Evolutionary conservation across 495 filamentous ascomycete genomes (phyloP), one percentile per base, ranked within the genome.

Genomic region (Bacidia rubella): DNA sequence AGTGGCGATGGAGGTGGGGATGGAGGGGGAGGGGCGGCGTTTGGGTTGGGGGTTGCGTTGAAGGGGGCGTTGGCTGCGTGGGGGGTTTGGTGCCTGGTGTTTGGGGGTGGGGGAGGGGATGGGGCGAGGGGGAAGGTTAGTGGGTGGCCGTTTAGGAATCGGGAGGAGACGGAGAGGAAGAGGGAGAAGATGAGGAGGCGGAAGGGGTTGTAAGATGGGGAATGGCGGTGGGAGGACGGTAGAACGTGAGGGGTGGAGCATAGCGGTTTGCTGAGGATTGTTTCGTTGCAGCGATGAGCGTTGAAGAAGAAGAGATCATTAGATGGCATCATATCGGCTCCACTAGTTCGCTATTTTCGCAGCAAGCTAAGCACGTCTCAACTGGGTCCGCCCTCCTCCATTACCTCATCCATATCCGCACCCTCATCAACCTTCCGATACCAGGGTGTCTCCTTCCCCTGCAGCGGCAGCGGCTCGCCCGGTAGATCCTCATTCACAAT

Each of bases 111-210:
- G 81, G 70, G 38, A 78, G 66, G 76, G 56, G 79, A 77, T 0
- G 86, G 86, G 0, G 83, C 79, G 3, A 87, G 92, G 63, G 86
- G 87, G 70, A 73, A 84, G 61, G 87, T 78, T 12, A 78, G 82
- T 53, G 83, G 84, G 23, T 94, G 82, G 61, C 88, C 87, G n/a
- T 93, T 76, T 58, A 59, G 57, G 26, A 76, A 75, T 51, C 53
- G 56, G 0, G 70, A 74, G 54, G 78, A 77, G 46, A 74, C 72
- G 45, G 83, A 81, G 68, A 77, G 71, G 66, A 73, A 71, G 61
- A 59, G 54, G 21, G 70, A 62, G 47, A 70, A 69, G 62, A 76
- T 72, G 62, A 43, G 47, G n/a, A 49, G 46, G 47, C 44, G 49
- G 17, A 24, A 45, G 42, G 35, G 54, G 7, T 57, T 57, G 44